phyloP scores from a whole-genome alignment of 805 yeast species.

The Brettanomyces anomalus region DNA sequence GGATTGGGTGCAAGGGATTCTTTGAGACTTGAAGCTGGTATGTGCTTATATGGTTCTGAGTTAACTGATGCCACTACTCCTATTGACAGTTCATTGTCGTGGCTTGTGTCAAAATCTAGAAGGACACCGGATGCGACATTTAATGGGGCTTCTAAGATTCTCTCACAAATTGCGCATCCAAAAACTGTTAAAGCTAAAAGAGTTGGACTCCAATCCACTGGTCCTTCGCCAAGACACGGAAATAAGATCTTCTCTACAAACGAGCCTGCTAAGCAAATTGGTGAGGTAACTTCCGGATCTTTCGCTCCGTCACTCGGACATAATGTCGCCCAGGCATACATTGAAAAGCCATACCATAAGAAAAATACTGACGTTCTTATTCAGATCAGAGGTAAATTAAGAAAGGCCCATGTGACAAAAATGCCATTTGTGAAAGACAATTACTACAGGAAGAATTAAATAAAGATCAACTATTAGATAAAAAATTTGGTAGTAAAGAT shows the following conservation, averaged over 20 bases:
- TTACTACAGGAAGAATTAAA: constrained; percentile 42
- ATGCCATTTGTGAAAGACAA: constrained; percentile 77
- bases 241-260: constrained; percentile 49
- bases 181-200: constrained; percentile 55
- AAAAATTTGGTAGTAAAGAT: no score
- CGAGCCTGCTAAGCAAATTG: constrained; percentile 43
- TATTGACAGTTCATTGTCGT: constrained; percentile 77
- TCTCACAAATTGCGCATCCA: constrained; percentile 55
- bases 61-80: constrained; percentile 75
- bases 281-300: constrained; percentile 51
- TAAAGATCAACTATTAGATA: background rate
- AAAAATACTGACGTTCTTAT: constrained; percentile 64
- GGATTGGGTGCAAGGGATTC: constrained; percentile 99
- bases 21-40: constrained; percentile 91
- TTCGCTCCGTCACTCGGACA: constrained; percentile 53
- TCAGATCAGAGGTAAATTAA: constrained; percentile 74
- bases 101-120: constrained; percentile 83
- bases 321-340: constrained; percentile 88
- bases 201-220: constrained; percentile 66
- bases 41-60: constrained; percentile 96
- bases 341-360: constrained; percentile 63
- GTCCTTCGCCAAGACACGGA: constrained; percentile 91
- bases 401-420: constrained; percentile 68
- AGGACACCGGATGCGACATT: constrained; percentile 46
- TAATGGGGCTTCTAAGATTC: constrained; percentile 68